A percentile compares a stretch with the other conserved stretches of the same genome.
phyloP scores from a whole-genome alignment of 2,329 filamentous ascomycete genomes.

The Juglanconis sp. region DNA sequence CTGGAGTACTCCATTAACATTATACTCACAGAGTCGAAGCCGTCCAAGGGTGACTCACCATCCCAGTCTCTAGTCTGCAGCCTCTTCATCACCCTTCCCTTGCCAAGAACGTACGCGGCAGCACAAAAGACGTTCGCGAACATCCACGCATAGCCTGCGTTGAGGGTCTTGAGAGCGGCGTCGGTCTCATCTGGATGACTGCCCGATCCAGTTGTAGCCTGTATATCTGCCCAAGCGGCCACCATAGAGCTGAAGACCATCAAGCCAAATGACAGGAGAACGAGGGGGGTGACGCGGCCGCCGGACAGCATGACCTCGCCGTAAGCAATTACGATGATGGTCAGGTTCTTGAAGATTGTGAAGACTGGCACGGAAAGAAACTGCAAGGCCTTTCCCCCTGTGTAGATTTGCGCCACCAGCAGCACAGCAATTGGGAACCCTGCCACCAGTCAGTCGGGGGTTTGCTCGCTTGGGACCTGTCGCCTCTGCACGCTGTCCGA shows the following conservation, averaged over 20 bases:
- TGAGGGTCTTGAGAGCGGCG: slow-evolving; percentile 80
- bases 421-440: slow-evolving; percentile 96
- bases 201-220: slow-evolving; percentile 67
- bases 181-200: slow-evolving; percentile 42
- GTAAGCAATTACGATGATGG: slow-evolving; percentile 97
- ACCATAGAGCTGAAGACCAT: slow-evolving; percentile 96
- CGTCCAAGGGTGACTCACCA: slow-evolving; percentile 60
- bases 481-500: too few relatives aligned
- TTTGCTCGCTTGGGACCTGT: neutral
- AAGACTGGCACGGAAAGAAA: slow-evolving; percentile 97
- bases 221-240: slow-evolving; percentile 96
- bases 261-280: slow-evolving; percentile 88
- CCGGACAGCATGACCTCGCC: slow-evolving; percentile 98
- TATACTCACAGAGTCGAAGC: neutral
- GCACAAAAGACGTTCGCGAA: slow-evolving; percentile 93
- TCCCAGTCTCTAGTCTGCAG: slow-evolving; percentile 99
- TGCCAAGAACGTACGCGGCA: slow-evolving; percentile 81
- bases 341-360: slow-evolving; percentile 99
- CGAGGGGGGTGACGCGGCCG: slow-evolving; percentile 80
- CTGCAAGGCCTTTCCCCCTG: slow-evolving; percentile 90
- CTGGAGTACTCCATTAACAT: slow-evolving; percentile 42
- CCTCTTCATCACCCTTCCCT: slow-evolving; percentile 98
- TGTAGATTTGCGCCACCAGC: slow-evolving; percentile 99
- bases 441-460: slow-evolving; percentile 32
- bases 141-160: slow-evolving; percentile 98